Evolutionary conservation across 192 early-diverging fungal genomes (phyloP), one percentile per base, ranked within the genome.

Genomic region (Entomortierella beljakovae): DNA sequence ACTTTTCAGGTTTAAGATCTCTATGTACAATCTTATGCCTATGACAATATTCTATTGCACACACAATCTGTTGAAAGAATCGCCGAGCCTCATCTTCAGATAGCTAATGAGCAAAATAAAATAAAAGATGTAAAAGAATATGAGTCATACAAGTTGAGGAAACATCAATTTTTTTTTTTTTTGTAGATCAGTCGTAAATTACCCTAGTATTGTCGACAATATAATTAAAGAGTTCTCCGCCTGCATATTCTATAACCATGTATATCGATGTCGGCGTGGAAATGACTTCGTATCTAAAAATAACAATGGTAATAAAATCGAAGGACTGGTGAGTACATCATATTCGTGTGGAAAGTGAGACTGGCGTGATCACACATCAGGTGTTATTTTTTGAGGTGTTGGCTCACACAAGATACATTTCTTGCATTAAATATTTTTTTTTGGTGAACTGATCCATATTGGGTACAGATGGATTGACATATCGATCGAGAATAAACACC

Each of bases 41-140:
- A 81, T 99, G 98, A 71, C 96, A 98, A 72, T 93, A 98, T 70
- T 96, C 95, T 25, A 98, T 91, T 0, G 94, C 98, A 70, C 89
- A 95, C 29, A 97, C 92, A 51, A 99, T 96, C 80, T 98, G 98
- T 82, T 98, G 97, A 76, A 98, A 99, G 77, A 97, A 98, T 34
- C 89, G 81, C 46, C 96, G 85, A 0, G 92, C 95, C 68, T 97
- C 96, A 57, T 85, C 83, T 72, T 98, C 96, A 37, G 85, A 72
- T 86, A 98, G 87, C 80, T 92, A 83, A 6, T 25, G 31, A 42
- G 10, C 1, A 56, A 56, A 26, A 55, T n/a, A 64, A 40, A 49
- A n/a, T 26, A 31, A 3, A 38, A 52, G 38, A n/a, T n/a, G n/a
- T n/a, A n/a, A n/a, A n/a, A n/a, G n/a, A n/a, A n/a, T n/a, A 38